Percentiles rank a stretch among this genome's conserved stretches.
phyloP scores from a whole-genome alignment of 768 basidiomycete genomes.

The Termitomyces sp. region DNA sequence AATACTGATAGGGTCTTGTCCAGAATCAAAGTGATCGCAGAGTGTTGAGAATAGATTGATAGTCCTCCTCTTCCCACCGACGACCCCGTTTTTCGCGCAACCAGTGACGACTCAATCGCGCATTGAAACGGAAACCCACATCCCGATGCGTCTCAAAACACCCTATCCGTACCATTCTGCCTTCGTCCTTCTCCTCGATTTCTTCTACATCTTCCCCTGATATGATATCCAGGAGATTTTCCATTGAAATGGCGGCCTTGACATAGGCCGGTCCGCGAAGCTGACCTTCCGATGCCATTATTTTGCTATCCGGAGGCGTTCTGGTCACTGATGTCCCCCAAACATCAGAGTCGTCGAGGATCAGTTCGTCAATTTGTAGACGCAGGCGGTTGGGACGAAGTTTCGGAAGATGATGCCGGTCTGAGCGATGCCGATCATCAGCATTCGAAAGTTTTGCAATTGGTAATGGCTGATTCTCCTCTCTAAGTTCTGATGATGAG shows the following conservation, averaged over 20 bases:
- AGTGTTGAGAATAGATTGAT: constrained; percentile 24
- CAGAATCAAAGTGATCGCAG: constrained; percentile 25
- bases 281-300: not conserved
- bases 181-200: constrained; percentile 13
- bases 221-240: too few relatives aligned
- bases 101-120: constrained; percentile 29
- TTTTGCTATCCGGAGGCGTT: not conserved
- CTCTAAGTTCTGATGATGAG: not conserved
- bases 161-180: constrained; percentile 12
- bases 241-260: not conserved
- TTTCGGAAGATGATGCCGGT: not conserved
- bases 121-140: constrained; percentile 22
- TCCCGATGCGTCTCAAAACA: constrained; percentile 10
- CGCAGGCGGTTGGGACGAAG: not conserved
- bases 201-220: constrained; percentile 11
- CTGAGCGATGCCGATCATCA: not conserved
- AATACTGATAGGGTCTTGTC: not conserved
- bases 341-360: not conserved
- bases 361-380: not conserved
- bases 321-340: not conserved
- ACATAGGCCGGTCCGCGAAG: not conserved
- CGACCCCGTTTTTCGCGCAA: constrained; percentile 30
- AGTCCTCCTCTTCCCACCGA: constrained; percentile 30
- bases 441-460: not conserved
- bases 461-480: not conserved